Percentiles rank a stretch among this genome's conserved stretches.
phyloP scores from a whole-genome alignment of 305 asterid species.

The Fraxinus sp. region DNA sequence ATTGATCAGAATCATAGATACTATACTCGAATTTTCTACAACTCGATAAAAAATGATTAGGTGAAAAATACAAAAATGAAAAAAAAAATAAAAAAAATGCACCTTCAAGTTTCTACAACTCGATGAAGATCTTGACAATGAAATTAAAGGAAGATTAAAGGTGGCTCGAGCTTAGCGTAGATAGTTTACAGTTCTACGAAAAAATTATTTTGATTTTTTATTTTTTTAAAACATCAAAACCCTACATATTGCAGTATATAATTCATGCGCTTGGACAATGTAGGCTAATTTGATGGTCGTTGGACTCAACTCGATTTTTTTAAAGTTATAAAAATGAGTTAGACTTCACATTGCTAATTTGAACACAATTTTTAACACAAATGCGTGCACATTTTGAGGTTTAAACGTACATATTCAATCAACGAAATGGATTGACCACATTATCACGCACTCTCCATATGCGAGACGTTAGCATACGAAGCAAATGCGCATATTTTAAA shows the following conservation, averaged over 20 bases:
- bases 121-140: not conserved
- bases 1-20: not conserved
- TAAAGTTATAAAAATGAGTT: not conserved
- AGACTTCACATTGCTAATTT: not conserved
- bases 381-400: not conserved
- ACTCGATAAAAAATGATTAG: not conserved
- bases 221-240: not conserved
- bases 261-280: not conserved
- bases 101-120: not conserved
- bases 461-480: no score
- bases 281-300: no score
- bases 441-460: no score
- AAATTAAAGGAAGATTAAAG: not conserved
- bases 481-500: no score
- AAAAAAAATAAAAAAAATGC: not conserved
- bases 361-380: no score
- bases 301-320: not conserved
- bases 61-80: not conserved
- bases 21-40: not conserved
- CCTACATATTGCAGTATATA: not conserved
- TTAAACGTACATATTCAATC: not conserved
- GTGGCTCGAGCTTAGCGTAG: not conserved
- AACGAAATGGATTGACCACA: no score
- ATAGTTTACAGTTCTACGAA: not conserved
- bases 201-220: not conserved